These are phyloP conservation scores for Fusarium paranaense DNA, from an alignment of 2,329 filamentous ascomycete genomes.

Conservation along the genomic window DNA sequence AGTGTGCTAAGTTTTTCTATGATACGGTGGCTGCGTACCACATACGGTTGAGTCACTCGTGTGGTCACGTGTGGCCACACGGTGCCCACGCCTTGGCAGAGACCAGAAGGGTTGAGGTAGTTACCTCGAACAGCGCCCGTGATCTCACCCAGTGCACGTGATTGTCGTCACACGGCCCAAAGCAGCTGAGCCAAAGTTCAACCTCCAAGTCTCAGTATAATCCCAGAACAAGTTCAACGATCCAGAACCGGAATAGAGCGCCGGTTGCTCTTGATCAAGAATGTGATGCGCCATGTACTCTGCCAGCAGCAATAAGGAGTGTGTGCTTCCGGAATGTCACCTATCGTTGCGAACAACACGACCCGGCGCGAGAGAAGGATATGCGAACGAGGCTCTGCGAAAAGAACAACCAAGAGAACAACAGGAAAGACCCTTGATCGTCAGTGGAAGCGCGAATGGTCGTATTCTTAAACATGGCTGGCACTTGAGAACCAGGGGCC, in stretches of 20 bases:
- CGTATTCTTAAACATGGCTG: constrained; percentile 35
- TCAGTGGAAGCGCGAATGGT: constrained; percentile 16
- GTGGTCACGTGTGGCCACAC: not conserved
- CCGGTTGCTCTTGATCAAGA: constrained; percentile 11
- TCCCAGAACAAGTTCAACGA: constrained; percentile 14
- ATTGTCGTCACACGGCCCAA: constrained; percentile 42
- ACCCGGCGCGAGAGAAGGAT: not conserved
- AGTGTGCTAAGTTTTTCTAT: too few species aligned
- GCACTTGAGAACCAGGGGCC: constrained; percentile 9
- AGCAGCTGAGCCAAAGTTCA: constrained; percentile 17
- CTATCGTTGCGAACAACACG: not conserved
- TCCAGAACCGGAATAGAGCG: constrained; percentile 11
- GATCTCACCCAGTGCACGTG: constrained; percentile 43
- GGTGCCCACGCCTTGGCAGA: not conserved
- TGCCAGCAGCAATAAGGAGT: constrained; percentile 3
- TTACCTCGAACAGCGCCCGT: constrained; percentile 24
- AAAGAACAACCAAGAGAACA: not conserved
- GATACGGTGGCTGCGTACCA: too few species aligned
- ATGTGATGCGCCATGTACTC: constrained; percentile 33
- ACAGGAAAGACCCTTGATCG: constrained; percentile 9
- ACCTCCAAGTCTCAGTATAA: not conserved
- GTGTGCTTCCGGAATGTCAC: not conserved
- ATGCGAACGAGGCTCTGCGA: not conserved
- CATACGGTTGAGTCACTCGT: not conserved
- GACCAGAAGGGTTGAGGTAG: not conserved